A percentile compares a stretch with the other conserved stretches of the same genome.
Conservation (phyloP, 139 green algal genomes). For the Closterium sp. region DNA sequence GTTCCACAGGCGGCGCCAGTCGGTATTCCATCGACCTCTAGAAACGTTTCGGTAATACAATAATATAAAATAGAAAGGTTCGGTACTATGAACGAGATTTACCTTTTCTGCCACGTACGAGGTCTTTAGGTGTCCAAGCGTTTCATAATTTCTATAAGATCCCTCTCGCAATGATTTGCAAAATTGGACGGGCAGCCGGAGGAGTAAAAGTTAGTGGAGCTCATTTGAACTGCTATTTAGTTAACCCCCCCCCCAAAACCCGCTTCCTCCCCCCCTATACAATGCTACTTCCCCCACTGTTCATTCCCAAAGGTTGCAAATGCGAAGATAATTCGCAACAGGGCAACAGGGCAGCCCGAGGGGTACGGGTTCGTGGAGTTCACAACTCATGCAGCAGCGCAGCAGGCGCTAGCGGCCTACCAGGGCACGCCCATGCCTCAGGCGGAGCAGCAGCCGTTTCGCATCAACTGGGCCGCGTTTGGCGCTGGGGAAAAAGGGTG, state of each 20-base stretch:
- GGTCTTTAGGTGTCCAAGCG: too few relatives aligned
- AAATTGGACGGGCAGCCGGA: too few relatives aligned
- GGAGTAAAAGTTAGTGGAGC: too few relatives aligned
- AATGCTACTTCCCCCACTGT: background rate
- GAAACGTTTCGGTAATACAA: too few relatives aligned
- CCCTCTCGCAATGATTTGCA: too few relatives aligned
- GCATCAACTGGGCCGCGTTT: slow-evolving; percentile 81
- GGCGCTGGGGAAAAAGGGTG: slow-evolving; percentile 62
- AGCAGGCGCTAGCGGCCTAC: slow-evolving; percentile 63
- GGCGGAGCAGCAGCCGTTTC: slow-evolving; percentile 65
- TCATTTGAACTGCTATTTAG: too few relatives aligned
- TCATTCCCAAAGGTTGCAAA: slow-evolving; percentile 47
- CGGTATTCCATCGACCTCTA: too few relatives aligned
- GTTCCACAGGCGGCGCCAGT: too few relatives aligned
- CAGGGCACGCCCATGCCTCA: slow-evolving; percentile 70
- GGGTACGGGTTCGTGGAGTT: slow-evolving; percentile 87
- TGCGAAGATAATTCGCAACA: slow-evolving; percentile 81
- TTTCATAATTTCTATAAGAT: too few relatives aligned
- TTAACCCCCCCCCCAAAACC: background rate
- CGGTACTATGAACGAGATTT: too few relatives aligned
- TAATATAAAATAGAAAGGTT: too few relatives aligned
- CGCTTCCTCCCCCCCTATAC: background rate
- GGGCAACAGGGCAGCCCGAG: slow-evolving; percentile 64
- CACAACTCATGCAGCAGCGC: slow-evolving; percentile 61
- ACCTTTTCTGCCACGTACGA: too few relatives aligned